Evolutionary conservation across 2,329 filamentous ascomycete genomes (phyloP), one percentile per base, ranked within the genome.

Genomic region (Penicillium sp.): DNA sequence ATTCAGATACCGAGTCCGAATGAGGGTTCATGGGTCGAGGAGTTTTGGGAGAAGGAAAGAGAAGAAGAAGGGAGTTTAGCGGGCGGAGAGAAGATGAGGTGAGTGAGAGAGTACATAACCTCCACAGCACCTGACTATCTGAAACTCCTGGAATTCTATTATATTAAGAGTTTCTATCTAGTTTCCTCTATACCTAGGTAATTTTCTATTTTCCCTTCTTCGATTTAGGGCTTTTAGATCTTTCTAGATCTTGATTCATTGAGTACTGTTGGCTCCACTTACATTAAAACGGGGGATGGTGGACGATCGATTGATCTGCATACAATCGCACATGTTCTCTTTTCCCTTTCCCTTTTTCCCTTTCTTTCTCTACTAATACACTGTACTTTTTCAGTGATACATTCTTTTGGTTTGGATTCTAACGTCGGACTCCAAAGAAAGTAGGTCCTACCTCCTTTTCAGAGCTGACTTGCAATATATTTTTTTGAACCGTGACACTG

Each of bases 1-100:
- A 57, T 57, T 45, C 53, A 51, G 56, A 42, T 29, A 41, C 45
- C 47, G 50, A 50, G 39, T 48, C 26, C 28, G 48, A 56, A 53
- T 57, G 58, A 61, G 34, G 34, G 28, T 40, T 40, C 34, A 46
- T 32, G 19, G n/a, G 26, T 12, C 10, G 19, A 33, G n/a, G 28
- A 22, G 17, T 10, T 57, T 52, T 50, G 51, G 49, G 53, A 52
- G 48, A 53, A 26, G 50, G 52, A 54, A 53, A 50, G 13, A 42
- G 21, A 51, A 47, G 45, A 32, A 34, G 45, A 32, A 34, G 41
- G 38, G 26, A 43, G 47, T 43, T 33, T 26, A 32, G 47, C 47
- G 47, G 41, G 37, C 35, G 41, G 46, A 49, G 31, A 32, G 26
- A 26, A 45, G 26, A 39, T 37, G 35, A 39, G 37, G 12, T 19